These are phyloP conservation scores for Sphagnum contortum DNA, from an alignment of 225 moss, liverwort and hornwort genomes.

Conservation along the genomic window DNA sequence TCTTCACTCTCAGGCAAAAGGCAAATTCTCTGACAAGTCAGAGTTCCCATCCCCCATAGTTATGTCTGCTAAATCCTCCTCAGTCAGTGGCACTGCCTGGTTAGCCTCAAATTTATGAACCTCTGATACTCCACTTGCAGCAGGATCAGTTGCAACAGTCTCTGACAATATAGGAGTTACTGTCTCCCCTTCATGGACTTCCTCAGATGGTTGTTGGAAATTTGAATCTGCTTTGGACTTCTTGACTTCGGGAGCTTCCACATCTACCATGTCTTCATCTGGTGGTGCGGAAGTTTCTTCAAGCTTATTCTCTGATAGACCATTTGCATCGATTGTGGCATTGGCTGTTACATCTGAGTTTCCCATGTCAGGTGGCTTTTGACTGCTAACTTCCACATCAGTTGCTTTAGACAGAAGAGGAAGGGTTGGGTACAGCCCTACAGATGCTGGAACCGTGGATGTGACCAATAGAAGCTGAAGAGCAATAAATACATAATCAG, in stretches of 20 bases:
- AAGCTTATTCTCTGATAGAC: slow-evolving; percentile 9
- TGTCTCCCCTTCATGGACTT: slow-evolving; percentile 9
- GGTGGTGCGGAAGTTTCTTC: slow-evolving; percentile 13
- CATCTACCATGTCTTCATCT: slow-evolving; percentile 53
- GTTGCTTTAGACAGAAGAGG: slow-evolving; percentile 10
- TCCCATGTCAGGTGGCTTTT: slow-evolving; percentile 5
- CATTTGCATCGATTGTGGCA: slow-evolving; percentile 12
- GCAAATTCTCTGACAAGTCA: too few species aligned
- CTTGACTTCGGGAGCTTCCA: slow-evolving; percentile 21
- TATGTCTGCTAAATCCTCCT: too few species aligned
- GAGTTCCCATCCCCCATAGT: too few species aligned
- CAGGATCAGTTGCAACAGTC: too few species aligned
- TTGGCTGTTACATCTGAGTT: slow-evolving; percentile 3
- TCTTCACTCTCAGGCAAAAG: too few species aligned
- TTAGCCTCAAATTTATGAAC: too few species aligned
- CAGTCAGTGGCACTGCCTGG: too few species aligned
- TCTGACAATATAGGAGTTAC: too few species aligned
- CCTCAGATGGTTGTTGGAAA: slow-evolving; percentile 21
- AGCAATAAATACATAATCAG: background rate
- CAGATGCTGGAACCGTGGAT: slow-evolving; percentile 57
- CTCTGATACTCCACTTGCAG: too few species aligned
- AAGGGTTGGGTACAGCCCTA: slow-evolving; percentile 46
- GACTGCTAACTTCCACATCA: slow-evolving; percentile 3
- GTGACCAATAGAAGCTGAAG: slow-evolving; percentile 68
- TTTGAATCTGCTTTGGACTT: slow-evolving; percentile 30